A percentile compares a stretch with the other conserved stretches of the same genome.
These are phyloP conservation scores for Tephrocybe rancida DNA, from an alignment of 768 basidiomycete species.

Conservation along the genomic window DNA sequence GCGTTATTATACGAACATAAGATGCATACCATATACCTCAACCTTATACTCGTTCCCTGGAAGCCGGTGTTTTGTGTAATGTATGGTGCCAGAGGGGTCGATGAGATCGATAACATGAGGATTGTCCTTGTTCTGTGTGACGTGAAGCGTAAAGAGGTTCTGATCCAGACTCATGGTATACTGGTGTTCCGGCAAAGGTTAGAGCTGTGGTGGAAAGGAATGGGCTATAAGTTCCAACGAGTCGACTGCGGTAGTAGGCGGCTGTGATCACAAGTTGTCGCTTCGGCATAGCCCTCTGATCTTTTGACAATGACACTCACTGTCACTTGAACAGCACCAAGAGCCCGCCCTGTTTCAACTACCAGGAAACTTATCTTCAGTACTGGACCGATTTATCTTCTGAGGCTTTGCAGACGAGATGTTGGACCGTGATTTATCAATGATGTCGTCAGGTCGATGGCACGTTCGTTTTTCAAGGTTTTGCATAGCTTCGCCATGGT, in stretches of 20 bases:
- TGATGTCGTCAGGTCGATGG: no score
- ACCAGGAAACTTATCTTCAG: background rate
- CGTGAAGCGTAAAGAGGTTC: slow-evolving; percentile 80
- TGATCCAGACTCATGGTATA: slow-evolving; percentile 77
- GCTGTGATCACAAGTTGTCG: slow-evolving; percentile 9
- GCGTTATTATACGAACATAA: background rate
- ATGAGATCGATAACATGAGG: slow-evolving; percentile 69
- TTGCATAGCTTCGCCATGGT: no score
- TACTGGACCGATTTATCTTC: background rate
- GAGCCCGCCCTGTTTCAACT: background rate
- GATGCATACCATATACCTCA: slow-evolving; percentile 61
- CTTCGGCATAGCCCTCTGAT: slow-evolving; percentile 6
- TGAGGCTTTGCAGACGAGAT: background rate
- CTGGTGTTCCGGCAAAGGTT: slow-evolving; percentile 7
- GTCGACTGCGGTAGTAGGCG: slow-evolving; percentile 10
- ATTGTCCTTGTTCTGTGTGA: slow-evolving; percentile 61
- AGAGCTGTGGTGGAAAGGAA: background rate
- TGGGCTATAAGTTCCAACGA: background rate
- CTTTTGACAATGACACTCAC: background rate
- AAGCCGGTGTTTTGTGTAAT: slow-evolving; percentile 75
- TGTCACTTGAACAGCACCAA: background rate
- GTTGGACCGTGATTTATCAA: no score
- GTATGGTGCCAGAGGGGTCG: slow-evolving; percentile 60
- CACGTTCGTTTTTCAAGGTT: no score
- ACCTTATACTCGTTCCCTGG: slow-evolving; percentile 58